phyloP scores from a whole-genome alignment of 345 rosid species.

The Populus tremula region DNA sequence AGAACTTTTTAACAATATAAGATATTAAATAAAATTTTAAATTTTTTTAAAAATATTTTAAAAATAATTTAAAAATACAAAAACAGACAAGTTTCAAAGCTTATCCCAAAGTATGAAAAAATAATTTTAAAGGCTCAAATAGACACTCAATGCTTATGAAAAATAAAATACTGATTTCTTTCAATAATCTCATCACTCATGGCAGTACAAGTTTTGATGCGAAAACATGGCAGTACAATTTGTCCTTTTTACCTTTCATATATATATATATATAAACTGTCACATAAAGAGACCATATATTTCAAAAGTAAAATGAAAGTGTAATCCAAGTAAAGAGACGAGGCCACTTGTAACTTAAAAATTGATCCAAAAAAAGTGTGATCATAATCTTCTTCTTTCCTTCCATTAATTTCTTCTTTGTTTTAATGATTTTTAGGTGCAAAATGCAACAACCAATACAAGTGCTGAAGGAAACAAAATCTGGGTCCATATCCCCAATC shows the following conservation, averaged over 20 bases:
- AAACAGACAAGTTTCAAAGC: too few relatives aligned
- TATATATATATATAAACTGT: neutral
- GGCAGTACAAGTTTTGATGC: neutral
- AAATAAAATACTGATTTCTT: neutral
- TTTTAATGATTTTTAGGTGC: neutral
- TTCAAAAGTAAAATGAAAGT: neutral
- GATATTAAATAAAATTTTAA: too few relatives aligned
- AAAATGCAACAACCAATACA: neutral
- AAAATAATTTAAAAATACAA: too few relatives aligned
- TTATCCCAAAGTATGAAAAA: too few relatives aligned
- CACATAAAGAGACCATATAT: neutral
- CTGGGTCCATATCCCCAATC: constrained; percentile 21
- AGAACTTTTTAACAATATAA: too few relatives aligned
- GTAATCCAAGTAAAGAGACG: neutral
- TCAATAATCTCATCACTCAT: neutral
- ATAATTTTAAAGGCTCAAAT: too few relatives aligned
- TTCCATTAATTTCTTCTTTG: neutral
- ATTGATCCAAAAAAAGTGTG: neutral
- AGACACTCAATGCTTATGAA: too few relatives aligned
- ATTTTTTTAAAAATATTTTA: too few relatives aligned
- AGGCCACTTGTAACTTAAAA: neutral
- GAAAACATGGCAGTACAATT: neutral
- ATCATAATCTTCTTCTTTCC: neutral
- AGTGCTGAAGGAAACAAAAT: constrained; percentile 2
- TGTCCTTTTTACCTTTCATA: neutral